phyloP scores from a whole-genome alignment of 176 grass and related monocot genomes.

The Ananas comosus region DNA sequence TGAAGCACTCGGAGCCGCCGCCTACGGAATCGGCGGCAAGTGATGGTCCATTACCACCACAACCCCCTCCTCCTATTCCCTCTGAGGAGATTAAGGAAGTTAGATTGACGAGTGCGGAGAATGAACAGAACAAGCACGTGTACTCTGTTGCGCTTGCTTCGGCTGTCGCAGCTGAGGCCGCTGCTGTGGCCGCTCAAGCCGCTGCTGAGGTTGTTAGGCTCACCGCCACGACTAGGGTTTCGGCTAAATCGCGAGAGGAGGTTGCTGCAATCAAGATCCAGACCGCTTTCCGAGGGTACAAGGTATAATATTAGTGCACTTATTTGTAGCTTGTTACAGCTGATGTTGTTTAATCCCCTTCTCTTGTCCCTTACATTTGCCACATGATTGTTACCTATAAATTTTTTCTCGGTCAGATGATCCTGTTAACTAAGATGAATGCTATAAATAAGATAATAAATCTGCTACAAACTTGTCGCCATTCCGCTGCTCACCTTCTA shows the following conservation, averaged over 20 bases:
- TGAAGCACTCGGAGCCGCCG: conserved; percentile 4
- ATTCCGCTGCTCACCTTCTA: too few species aligned
- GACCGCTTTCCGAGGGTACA: conserved; percentile 32
- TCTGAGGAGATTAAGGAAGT: neutral
- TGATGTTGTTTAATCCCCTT: neutral
- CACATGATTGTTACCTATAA: too few species aligned
- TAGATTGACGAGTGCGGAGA: neutral
- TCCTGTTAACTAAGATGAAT: too few species aligned
- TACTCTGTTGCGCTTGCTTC: neutral
- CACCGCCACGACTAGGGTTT: conserved; percentile 1
- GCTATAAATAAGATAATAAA: too few species aligned
- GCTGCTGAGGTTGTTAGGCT: conserved; percentile 2
- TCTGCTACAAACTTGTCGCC: neutral
- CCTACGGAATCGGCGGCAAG: conserved; percentile 19
- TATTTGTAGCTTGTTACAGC: neutral
- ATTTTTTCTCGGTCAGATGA: too few species aligned
- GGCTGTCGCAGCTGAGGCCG: neutral
- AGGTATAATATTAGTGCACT: conserved; percentile 26
- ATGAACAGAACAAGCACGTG: conserved; percentile 4
- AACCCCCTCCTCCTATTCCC: conserved; percentile 13
- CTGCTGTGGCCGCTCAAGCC: conserved; percentile 1
- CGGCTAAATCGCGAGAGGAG: conserved; percentile 32
- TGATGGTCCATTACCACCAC: neutral
- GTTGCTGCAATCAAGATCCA: conserved; percentile 56
- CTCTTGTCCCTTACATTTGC: neutral